A percentile compares a stretch with the other conserved stretches of the same genome.
Evolutionary conservation across 2,329 filamentous ascomycete genomes (phyloP).

Genomic region (Lachnellula suecica): DNA sequence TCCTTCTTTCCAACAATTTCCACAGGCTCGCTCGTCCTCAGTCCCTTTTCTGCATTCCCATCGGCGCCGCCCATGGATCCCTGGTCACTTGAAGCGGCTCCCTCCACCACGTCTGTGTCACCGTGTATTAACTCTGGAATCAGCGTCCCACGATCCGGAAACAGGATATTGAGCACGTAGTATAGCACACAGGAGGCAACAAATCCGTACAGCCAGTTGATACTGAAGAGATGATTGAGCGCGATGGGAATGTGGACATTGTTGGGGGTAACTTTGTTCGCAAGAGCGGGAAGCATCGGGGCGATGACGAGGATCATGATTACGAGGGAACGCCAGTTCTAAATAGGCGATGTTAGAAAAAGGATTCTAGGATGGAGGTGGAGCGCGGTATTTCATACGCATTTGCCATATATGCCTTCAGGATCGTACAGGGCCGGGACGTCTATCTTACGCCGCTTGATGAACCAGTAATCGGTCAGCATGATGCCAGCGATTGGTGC

Average conservation of each 20-base stretch:
- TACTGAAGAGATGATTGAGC: conserved; percentile 5
- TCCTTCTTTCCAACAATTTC: not conserved
- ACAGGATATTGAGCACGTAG: conserved; percentile 9
- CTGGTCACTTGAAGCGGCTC: conserved; percentile 1
- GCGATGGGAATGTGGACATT: conserved; percentile 8
- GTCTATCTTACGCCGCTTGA: conserved; percentile 31
- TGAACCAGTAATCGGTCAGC: conserved; percentile 31
- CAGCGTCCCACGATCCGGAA: conserved; percentile 4
- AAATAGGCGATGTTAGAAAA: not conserved
- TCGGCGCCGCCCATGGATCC: conserved; percentile 4
- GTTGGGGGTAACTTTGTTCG: conserved; percentile 8
- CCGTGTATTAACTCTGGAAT: conserved; percentile 8
- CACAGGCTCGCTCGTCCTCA: not conserved
- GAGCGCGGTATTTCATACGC: not conserved
- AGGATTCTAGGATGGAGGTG: not conserved
- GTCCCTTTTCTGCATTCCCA: conserved; percentile 5
- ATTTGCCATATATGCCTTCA: conserved; percentile 10
- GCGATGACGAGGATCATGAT: conserved; percentile 9
- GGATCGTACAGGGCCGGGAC: conserved; percentile 33
- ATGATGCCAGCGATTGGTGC: conserved; percentile 36
- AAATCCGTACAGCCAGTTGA: conserved; percentile 16
- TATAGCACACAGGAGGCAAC: conserved; percentile 9
- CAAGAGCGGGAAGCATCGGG: conserved; percentile 12
- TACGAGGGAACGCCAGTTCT: conserved; percentile 11
- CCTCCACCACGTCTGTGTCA: conserved; percentile 3